Evolutionary conservation across 805 yeast species (phyloP).

Genomic region (Limtongia smithiae): DNA sequence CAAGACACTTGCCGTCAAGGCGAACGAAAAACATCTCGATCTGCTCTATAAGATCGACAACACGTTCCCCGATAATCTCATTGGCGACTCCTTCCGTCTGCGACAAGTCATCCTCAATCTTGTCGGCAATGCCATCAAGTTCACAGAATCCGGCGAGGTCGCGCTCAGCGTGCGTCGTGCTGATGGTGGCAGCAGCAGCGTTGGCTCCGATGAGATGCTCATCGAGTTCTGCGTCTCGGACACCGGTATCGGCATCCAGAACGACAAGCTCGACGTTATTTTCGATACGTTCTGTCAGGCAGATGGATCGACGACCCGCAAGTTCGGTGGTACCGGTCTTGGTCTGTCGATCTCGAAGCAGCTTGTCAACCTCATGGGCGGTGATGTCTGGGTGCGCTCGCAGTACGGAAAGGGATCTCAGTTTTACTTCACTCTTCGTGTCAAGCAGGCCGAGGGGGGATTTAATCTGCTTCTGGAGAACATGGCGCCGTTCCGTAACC

Average conservation of each 20-base stretch:
- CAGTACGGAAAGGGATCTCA: slow-evolving; percentile 77
- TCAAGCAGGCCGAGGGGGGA: slow-evolving; percentile 64
- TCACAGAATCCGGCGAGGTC: slow-evolving; percentile 79
- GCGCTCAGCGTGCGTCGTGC: slow-evolving; percentile 58
- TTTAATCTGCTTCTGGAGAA: slow-evolving; percentile 63
- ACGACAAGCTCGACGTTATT: slow-evolving; percentile 77
- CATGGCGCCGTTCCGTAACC: slow-evolving; percentile 66
- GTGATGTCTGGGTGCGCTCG: slow-evolving; percentile 87
- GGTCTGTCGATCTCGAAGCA: slow-evolving; percentile 86
- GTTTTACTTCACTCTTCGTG: slow-evolving; percentile 75
- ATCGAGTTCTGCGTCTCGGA: slow-evolving; percentile 84
- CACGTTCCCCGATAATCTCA: slow-evolving; percentile 78
- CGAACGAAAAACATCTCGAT: slow-evolving; percentile 79
- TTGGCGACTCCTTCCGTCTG: slow-evolving; percentile 85
- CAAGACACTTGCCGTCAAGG: slow-evolving; percentile 84
- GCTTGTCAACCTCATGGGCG: slow-evolving; percentile 86
- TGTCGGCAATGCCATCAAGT: slow-evolving; percentile 87
- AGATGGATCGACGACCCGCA: slow-evolving; percentile 88
- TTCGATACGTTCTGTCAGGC: slow-evolving; percentile 92
- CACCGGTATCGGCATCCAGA: slow-evolving; percentile 84
- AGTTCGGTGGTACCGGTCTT: slow-evolving; percentile 89
- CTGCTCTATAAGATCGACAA: slow-evolving; percentile 78
- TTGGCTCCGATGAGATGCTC: slow-evolving; percentile 45
- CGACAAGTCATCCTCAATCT: slow-evolving; percentile 82
- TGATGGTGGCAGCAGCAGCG: neutral